Base-by-base conservation (phyloP, 148 eudicot genomes). In the Nepenthes mirabilis region DNA sequence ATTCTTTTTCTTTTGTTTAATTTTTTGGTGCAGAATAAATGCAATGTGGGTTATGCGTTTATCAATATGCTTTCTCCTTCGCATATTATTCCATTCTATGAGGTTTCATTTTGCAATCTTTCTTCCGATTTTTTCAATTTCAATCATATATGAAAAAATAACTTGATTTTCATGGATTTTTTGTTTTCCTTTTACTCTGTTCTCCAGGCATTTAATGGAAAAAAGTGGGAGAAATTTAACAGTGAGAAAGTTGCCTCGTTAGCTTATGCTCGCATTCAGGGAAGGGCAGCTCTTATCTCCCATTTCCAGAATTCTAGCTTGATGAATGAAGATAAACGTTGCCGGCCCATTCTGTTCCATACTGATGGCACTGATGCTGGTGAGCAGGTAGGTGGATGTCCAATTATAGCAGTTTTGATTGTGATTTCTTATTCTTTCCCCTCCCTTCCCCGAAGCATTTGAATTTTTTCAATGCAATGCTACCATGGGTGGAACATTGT, bases 1-100 rank as follows among this genome's bases (percentile, higher is more conserved):
- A 23, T 23, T 23, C 23, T 23, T 23, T 23, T 23, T 23, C 23
- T 70, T 64, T 62, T 10, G 33, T 70, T 57, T 13, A 70, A 34
- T 60, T 49, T 6, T 73, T 32, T 50, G 58, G 10, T 83, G 77
- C 93, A 91, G 97, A 91, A 91, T 55, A 91, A 88, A 68, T 91
- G 98, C 83, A 91, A 91, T 65, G 96, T 91, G 47, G 97, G 97
- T 52, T 91, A 91, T 65, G 97, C 97, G 14, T 91, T 91, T 65
- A 91, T 91, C 70, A 91, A 91, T 69, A 91, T 91, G 97, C 43
- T 78, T 63, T 82, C 90, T 55, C 97, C 97, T 58, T 63, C 77
- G 9, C 85, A 85, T 56, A 85, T 91, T 23, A 74, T 88, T 55
- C 86, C 88, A 9, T 91, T 91, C 58, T 88, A 80, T 50, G 62